phyloP scores from a whole-genome alignment of 139 green algal genomes.

The Gonium pectorale region DNA sequence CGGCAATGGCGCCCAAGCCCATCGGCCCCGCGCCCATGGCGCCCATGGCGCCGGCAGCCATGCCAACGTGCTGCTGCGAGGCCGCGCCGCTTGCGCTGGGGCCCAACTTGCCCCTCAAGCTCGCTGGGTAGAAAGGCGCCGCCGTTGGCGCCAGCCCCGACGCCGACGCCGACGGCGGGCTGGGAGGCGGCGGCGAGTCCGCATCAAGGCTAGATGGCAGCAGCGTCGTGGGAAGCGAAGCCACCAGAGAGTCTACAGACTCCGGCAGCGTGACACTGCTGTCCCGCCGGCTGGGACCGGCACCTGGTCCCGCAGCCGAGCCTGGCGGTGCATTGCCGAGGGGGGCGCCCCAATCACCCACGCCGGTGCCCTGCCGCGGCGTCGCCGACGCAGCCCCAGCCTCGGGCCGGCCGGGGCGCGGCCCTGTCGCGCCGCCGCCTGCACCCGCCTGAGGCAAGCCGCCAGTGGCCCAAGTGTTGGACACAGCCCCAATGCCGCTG shows the following conservation, averaged over 20 bases:
- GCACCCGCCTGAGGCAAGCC: neutral
- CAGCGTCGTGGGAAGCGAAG: conserved; percentile 16
- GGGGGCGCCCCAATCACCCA: neutral
- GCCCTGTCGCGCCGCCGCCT: neutral
- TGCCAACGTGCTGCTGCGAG: neutral
- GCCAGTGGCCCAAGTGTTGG: conserved; percentile 33
- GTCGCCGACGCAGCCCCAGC: neutral
- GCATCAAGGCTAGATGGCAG: conserved; percentile 31
- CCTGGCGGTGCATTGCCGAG: neutral
- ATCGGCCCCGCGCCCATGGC: conserved; percentile 4
- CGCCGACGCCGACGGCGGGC: neutral
- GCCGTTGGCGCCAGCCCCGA: conserved; percentile 33
- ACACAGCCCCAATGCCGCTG: conserved; percentile 6
- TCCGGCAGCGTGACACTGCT: conserved; percentile 15
- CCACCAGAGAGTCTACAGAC: conserved; percentile 29
- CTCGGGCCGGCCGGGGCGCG: too few relatives aligned
- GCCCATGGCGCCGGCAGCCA: neutral
- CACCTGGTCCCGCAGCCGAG: neutral
- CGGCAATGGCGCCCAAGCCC: neutral
- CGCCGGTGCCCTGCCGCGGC: neutral
- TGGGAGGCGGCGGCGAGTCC: neutral
- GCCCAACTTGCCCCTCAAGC: conserved; percentile 11
- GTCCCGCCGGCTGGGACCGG: neutral
- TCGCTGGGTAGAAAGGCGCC: conserved; percentile 33
- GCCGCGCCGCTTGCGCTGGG: neutral